Evolutionary conservation across 768 basidiomycete genomes (phyloP), one percentile per base, ranked within the genome.

Genomic region (Xerocomellus intermedius): DNA sequence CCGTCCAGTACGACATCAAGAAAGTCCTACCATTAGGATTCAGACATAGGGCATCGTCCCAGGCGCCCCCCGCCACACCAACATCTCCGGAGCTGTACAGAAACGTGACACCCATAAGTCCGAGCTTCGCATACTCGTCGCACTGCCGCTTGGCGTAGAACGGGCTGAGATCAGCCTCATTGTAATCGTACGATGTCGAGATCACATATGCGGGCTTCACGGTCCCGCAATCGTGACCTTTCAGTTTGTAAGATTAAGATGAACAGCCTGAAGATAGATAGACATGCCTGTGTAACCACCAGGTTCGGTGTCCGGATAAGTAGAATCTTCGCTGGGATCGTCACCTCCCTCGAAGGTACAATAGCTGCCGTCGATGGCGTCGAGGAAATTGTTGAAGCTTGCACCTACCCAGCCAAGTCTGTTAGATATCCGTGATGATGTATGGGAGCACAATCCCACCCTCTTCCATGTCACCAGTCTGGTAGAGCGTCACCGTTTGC

Each of bases 151-250:
- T 10, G 30, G 30, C 30, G 9, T 30, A 30, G 30, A 30, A 30
- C 5, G 9, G 30, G 30, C 5, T 30, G 56, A 72, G 59, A 19
- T 73, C 70, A 12, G 61, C 69, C 50, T 80, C 79, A 36, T 73
- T 66, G 47, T 70, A 71, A 5, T 57, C 57, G 56, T 80, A 79
- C 2, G 78, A 79, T 2, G 76, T 75, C 6, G 76, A 78, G 50
- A 79, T 71, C 32, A 80, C 77, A 17, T 73, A 56, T 2, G 78
- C 62, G 3, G 30, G 30, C 17, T 64, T 59, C 8, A 72, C 62
- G 17, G 68, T 73, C 7, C 78, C 79, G 53, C 79, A 79, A 38
- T 39, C 58, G 36, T 62, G 28, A 33, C 65, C 68, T 70, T 48
- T 37, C 13, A 2, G 1, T 47, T 24, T 19, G 39, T 57, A 13